Conservation (phyloP, 371 early-diverging fungal species). For the Rhizopus arrhizus region DNA sequence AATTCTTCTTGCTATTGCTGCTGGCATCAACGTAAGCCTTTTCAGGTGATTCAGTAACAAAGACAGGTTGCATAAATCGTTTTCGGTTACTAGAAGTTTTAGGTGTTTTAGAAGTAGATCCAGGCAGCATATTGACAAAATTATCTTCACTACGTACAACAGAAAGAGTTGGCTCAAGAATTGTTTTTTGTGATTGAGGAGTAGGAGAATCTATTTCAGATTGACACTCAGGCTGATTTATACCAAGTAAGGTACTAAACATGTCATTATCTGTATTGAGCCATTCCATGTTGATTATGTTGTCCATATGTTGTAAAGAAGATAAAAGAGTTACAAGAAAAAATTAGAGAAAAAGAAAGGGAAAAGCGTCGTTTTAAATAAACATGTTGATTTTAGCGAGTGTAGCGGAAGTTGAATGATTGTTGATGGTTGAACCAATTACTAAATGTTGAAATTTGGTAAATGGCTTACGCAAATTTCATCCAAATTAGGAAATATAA, state of each 20-base stretch:
- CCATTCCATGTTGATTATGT: background rate
- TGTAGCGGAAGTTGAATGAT: too few relatives aligned
- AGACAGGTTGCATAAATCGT: conserved; percentile 22
- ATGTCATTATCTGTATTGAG: background rate
- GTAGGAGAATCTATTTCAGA: background rate
- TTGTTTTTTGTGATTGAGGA: too few relatives aligned
- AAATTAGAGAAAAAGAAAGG: background rate
- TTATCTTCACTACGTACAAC: conserved; percentile 13
- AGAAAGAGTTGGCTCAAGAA: conserved; percentile 6
- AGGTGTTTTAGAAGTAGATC: background rate
- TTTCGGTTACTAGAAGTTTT: conserved; percentile 6
- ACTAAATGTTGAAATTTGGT: background rate
- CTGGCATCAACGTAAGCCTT: background rate
- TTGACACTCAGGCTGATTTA: background rate
- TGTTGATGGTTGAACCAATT: too few relatives aligned
- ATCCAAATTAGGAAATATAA: background rate
- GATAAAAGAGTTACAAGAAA: background rate
- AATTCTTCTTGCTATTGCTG: conserved; percentile 15
- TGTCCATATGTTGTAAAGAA: background rate
- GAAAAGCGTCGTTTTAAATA: too few relatives aligned
- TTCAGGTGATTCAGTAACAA: conserved; percentile 31
- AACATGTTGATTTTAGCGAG: too few relatives aligned
- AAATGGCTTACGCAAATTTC: conserved; percentile 5
- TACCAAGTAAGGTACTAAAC: background rate
- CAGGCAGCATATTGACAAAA: conserved; percentile 20